These are phyloP conservation scores for Candida glucosophila DNA, from an alignment of 1,139 yeast species.

Conservation along the genomic window DNA sequence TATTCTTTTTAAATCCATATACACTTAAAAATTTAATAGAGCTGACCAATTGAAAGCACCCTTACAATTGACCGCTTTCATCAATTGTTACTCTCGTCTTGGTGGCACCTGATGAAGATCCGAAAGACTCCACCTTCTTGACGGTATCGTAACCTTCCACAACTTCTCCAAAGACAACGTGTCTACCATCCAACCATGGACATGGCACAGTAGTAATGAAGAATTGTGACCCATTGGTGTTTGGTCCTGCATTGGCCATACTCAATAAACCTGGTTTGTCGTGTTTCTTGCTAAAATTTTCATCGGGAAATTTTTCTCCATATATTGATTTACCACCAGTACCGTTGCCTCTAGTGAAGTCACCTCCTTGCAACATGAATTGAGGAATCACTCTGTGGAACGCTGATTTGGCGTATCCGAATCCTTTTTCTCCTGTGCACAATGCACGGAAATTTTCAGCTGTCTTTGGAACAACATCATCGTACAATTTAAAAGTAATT, in stretches of 20 bases:
- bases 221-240: slow-evolving; percentile 99
- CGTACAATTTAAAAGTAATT: slow-evolving; percentile 56
- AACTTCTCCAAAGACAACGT: slow-evolving; percentile 98
- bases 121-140: slow-evolving; percentile 81
- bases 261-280: slow-evolving; percentile 90
- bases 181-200: slow-evolving; percentile 98
- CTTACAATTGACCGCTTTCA: slow-evolving; percentile 74
- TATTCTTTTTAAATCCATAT: slow-evolving; percentile 1
- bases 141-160: slow-evolving; percentile 84
- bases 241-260: slow-evolving; percentile 99
- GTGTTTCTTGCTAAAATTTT: slow-evolving; percentile 84
- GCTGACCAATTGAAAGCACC: not conserved
- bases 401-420: slow-evolving; percentile 81
- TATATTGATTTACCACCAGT: slow-evolving; percentile 99
- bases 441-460: slow-evolving; percentile 97
- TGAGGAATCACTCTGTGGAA: slow-evolving; percentile 99
- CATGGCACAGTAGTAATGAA: slow-evolving; percentile 94
- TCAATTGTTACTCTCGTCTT: slow-evolving; percentile 70
- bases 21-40: slow-evolving; percentile 1
- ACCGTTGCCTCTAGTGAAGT: slow-evolving; percentile 89
- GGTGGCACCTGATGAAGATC: slow-evolving; percentile 81
- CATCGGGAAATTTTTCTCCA: slow-evolving; percentile 93
- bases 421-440: slow-evolving; percentile 96
- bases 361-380: slow-evolving; percentile 99
- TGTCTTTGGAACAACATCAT: slow-evolving; percentile 95